Evolutionary conservation across 1,139 yeast species (phyloP), one percentile per base, ranked within the genome.

Genomic region (Lodderomyces metapsilosis): DNA sequence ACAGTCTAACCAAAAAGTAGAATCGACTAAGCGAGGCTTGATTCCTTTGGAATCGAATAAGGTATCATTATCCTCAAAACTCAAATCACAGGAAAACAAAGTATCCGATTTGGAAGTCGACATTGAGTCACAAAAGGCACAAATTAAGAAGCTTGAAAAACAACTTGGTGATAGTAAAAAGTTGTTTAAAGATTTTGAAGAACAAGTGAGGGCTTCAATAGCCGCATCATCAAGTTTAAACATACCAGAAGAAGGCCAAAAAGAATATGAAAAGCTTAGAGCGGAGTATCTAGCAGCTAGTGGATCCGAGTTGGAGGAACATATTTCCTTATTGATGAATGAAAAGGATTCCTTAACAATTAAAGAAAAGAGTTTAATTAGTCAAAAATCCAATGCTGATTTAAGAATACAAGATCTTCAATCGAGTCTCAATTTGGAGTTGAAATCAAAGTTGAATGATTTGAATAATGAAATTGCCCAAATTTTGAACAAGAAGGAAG

Each of bases 201-300:
- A 65, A 52, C 46, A 63, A 52, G 46, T 63, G 49, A 30, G 28
- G 11, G 51, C 58, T 3, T 56, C 63, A 1, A 64, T 68, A 3
- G 44, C 59, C 18, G 54, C 84, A 16, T 66, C 80, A 2, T 67
- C 73, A 0, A 38, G 34, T 10, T 32, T 40, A 5, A 33, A 37
- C 16, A 43, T 49, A 13, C 41, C 51, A n/a, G 34, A 43, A 3
- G 79, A 72, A 11, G 85, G 79, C 28, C 68, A 80, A 34, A 61
- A 66, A 21, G 83, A 82, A 41, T 89, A 88, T 56, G 83, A 82
- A 38, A 36, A 45, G 1, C 64, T 88, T 45, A 76, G 88, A 53
- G 78, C 79, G 15, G 54, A 68, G 42, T 88, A 78, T 51, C 62
- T 85, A 37, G 64, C 78, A 20, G 62, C 64, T 27, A 83, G 81